Evolutionary conservation across 768 basidiomycete genomes (phyloP).

Genomic region (Rhodotorula taiwanensis): DNA sequence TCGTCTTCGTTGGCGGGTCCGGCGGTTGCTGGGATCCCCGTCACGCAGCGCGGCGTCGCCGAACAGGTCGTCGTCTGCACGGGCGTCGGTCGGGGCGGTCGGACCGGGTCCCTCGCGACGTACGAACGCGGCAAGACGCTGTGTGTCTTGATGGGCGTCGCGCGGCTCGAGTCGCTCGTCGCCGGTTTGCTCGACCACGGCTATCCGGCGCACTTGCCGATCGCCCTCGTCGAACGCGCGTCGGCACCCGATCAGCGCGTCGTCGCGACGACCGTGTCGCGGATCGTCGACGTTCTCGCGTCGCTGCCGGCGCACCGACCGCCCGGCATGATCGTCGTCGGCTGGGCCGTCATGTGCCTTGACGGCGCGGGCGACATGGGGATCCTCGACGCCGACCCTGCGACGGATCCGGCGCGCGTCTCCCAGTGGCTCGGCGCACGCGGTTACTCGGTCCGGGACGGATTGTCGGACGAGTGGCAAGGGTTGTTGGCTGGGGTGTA

Average conservation of each 20-base stretch:
- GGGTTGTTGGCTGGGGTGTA: constrained; percentile 1
- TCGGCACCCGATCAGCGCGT: constrained; percentile 87
- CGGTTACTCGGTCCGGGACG: constrained; percentile 23
- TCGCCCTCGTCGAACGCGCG: constrained; percentile 91
- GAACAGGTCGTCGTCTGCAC: constrained; percentile 86
- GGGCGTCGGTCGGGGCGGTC: constrained; percentile 81
- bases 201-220: constrained; percentile 74
- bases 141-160: constrained; percentile 90
- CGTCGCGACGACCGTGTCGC: constrained; percentile 65
- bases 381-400: constrained; percentile 26
- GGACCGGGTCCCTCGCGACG: constrained; percentile 72
- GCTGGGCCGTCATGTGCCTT: constrained; percentile 78
- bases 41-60: constrained; percentile 90
- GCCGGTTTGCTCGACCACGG: constrained; percentile 53
- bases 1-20: constrained; percentile 85
- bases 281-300: constrained; percentile 65
- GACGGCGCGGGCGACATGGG: constrained; percentile 45
- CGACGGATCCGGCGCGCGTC: constrained; percentile 12
- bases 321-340: constrained; percentile 92
- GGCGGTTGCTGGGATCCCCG: constrained; percentile 79
- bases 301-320: constrained; percentile 77
- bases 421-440: constrained; percentile 12
- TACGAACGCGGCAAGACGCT: constrained; percentile 77
- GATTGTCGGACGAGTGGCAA: constrained; percentile 26
- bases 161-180: constrained; percentile 67